Base-by-base conservation (phyloP, 768 basidiomycete species). In the Calocybe gangraenosa region DNA sequence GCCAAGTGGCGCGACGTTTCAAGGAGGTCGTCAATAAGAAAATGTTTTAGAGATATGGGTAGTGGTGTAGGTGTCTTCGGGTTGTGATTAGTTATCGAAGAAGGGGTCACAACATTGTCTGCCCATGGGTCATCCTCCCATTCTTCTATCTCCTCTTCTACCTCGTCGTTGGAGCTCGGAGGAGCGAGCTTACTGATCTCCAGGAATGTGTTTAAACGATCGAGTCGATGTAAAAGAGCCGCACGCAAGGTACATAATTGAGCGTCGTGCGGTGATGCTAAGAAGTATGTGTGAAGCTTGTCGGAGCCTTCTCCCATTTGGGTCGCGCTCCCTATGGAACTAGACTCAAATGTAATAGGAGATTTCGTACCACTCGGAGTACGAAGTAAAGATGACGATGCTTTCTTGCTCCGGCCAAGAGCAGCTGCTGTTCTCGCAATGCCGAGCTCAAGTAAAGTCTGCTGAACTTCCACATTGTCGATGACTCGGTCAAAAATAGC, bases 61-160 rank as follows among this genome's bases (percentile, higher is more conserved):
- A 63, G 59, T 57, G 64, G 71, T 54, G 49, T 45, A 28, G 55
- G 48, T 10, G 68, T 46, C n/a, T 58, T 53, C 8, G 64, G 45
- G 32, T 60, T 47, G 13, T 55, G 51, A 18, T 57, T 58, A 36
- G 67, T 64, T 30, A 57, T 58, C 0, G 70, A 63, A 37, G 58
- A 57, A 35, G 52, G 47, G 13, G 56, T 23, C 21, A 40, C 51
- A 20, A 56, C 48, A 36, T 56, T 62, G 21, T 88, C 83, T 30
- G 70, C 81, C 85, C 86, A 89, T 10, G 87, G 85, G 59, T 88
- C 84, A 54, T 84, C 87, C 54, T 81, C 79, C 86, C 84, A 87
- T 41, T 84, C 85, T 33, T 79, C 79, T 44, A 73, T 71, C 17
- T 71, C 69, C 44, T 74, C 73, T 42, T 82, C 79, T 8, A 63